Evolutionary conservation across 331 rosid species (phyloP).

Genomic region (Quercus phellos): DNA sequence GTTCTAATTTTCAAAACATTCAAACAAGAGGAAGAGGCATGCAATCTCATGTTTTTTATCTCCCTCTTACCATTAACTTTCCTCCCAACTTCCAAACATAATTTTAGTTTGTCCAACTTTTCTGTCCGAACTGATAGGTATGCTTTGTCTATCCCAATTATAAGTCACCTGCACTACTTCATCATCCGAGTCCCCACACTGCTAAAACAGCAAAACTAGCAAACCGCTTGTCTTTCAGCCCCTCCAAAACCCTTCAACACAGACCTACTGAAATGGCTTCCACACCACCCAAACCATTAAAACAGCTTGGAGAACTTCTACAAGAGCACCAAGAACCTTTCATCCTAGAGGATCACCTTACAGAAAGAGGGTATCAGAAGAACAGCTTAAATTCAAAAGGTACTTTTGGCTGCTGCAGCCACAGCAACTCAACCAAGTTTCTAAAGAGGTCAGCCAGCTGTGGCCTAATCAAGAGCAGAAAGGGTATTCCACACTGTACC

Average conservation of each 20-base stretch:
- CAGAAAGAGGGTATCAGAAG: constrained; percentile 50
- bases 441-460: constrained; percentile 23
- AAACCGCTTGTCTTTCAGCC: neutral
- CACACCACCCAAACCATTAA: constrained; percentile 35
- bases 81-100: too few species aligned
- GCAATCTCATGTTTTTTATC: neutral
- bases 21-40: too few species aligned
- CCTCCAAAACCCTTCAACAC: constrained; percentile 5
- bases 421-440: constrained; percentile 21
- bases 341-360: constrained; percentile 51
- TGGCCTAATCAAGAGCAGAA: constrained; percentile 23
- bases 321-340: constrained; percentile 82
- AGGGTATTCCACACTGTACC: constrained; percentile 29
- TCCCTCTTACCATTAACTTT: constrained; percentile 23
- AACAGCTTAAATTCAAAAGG: constrained; percentile 18
- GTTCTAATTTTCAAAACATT: constrained; percentile 2
- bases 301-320: constrained; percentile 59
- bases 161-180: constrained; percentile 26
- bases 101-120: constrained; percentile 2
- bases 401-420: constrained; percentile 15
- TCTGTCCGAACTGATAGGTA: constrained; percentile 31
- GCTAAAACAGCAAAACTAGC: constrained; percentile 6
- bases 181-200: constrained; percentile 16
- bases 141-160: constrained; percentile 24
- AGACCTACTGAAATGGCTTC: constrained; percentile 48